Evolutionary conservation across 495 filamentous ascomycete species (phyloP).

Genomic region (Immersiella caudata): DNA sequence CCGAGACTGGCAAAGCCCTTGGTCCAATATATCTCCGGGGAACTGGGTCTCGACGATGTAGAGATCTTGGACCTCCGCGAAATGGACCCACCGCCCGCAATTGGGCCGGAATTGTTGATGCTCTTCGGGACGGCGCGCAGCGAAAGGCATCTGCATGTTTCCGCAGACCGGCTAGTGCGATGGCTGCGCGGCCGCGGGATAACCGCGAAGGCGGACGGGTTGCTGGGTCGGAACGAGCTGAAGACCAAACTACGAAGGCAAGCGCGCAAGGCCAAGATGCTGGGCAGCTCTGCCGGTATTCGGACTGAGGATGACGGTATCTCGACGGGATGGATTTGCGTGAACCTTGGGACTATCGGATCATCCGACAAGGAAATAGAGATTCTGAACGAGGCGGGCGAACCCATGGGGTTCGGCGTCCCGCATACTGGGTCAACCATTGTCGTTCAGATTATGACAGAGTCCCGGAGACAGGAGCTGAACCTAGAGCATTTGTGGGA

Average conservation of each 20-base stretch:
- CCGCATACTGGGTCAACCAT: conserved; percentile 58
- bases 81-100: conserved; percentile 80
- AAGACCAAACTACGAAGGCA: conserved; percentile 83
- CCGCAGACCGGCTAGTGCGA: conserved; percentile 83
- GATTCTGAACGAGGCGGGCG: conserved; percentile 46
- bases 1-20: conserved; percentile 73
- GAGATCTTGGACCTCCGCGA: conserved; percentile 77
- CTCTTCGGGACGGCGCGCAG: conserved; percentile 89
- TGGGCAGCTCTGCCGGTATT: conserved; percentile 55
- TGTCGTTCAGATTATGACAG: conserved; percentile 89
- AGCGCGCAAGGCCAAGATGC: conserved; percentile 73
- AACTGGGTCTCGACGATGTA: conserved; percentile 81
- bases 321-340: conserved; percentile 92
- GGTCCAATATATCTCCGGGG: conserved; percentile 75
- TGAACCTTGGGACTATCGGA: conserved; percentile 77
- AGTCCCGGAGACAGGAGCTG: conserved; percentile 79
- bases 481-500: conserved; percentile 83
- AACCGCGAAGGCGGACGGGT: conserved; percentile 76
- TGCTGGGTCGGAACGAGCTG: conserved; percentile 86
- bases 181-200: conserved; percentile 80
- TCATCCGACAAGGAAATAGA: conserved; percentile 46
- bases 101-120: conserved; percentile 90
- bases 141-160: conserved; percentile 90
- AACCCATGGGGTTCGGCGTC: conserved; percentile 77
- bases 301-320: conserved; percentile 75